Evolutionary conservation across 768 basidiomycete species (phyloP).

Genomic region (Rhodotorula babjevae): DNA sequence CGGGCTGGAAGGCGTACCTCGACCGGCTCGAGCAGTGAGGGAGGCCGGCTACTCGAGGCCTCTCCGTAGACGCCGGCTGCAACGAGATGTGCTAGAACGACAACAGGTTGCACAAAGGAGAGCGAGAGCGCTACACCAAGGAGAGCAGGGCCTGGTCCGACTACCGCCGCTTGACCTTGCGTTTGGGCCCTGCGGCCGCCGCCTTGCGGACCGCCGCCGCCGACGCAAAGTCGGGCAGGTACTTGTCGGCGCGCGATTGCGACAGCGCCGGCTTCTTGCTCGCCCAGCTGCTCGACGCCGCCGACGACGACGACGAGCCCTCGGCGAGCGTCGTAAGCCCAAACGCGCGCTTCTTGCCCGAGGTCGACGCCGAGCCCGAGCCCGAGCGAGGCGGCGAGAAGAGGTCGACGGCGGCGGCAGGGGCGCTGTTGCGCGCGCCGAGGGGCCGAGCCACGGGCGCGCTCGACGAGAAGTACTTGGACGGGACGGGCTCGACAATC

Average conservation of each 20-base stretch:
- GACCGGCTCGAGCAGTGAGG: constrained; percentile 49
- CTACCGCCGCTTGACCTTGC: not conserved
- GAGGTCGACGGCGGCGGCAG: not conserved
- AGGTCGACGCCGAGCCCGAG: not conserved
- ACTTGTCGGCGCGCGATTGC: not conserved
- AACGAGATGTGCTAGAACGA: not conserved
- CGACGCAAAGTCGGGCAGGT: not conserved
- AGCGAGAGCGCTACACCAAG: not conserved
- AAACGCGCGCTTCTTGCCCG: not conserved
- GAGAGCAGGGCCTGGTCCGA: not conserved
- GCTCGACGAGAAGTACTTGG: not conserved
- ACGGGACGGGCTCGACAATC: constrained; percentile 1
- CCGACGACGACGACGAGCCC: not conserved
- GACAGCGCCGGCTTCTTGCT: not conserved
- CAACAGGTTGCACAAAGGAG: not conserved
- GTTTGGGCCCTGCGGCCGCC: not conserved
- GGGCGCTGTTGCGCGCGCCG: not conserved
- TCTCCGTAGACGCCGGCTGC: not conserved
- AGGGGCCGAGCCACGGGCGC: not conserved
- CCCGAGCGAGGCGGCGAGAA: no score
- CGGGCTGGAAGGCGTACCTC: constrained; percentile 88
- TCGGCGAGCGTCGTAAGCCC: not conserved
- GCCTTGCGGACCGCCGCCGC: no score
- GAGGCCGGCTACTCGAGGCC: no score
- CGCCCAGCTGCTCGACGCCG: not conserved